phyloP scores from a whole-genome alignment of 345 rosid genomes.

The Barbarea vulgaris region DNA sequence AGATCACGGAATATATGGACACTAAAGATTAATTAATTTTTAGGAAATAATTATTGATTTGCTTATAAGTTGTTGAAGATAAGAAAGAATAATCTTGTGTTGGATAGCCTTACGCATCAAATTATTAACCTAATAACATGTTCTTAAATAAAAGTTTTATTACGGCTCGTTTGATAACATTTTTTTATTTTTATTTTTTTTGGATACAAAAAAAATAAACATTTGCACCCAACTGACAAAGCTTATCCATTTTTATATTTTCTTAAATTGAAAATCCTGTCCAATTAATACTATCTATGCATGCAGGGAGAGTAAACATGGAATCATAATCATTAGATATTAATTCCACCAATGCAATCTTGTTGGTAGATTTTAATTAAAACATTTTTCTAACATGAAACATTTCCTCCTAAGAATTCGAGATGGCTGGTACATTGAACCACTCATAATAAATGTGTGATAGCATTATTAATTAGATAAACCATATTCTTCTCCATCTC shows the following conservation, averaged over 20 bases:
- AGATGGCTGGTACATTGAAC: slow-evolving; percentile 30
- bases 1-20: too few species aligned
- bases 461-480: neutral
- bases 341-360: slow-evolving; percentile 26
- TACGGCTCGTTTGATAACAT: too few species aligned
- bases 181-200: too few species aligned
- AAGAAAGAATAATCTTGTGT: too few species aligned
- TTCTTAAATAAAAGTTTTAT: too few species aligned
- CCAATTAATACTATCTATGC: neutral
- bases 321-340: slow-evolving; percentile 27
- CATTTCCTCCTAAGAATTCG: slow-evolving; percentile 27
- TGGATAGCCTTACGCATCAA: too few species aligned
- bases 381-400: slow-evolving; percentile 9
- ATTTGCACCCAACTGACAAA: neutral
- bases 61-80: neutral
- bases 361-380: slow-evolving; percentile 11
- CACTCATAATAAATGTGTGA: neutral
- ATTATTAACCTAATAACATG: too few species aligned
- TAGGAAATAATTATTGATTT: too few species aligned
- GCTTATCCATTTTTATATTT: slow-evolving; percentile 13
- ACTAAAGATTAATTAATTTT: too few species aligned
- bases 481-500: neutral
- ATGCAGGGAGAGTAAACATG: slow-evolving; percentile 8
- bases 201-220: too few species aligned
- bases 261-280: neutral